A percentile compares a stretch with the other conserved stretches of the same genome.
Evolutionary conservation across 495 filamentous ascomycete species (phyloP).

Genomic region (Xylaria palmicola): DNA sequence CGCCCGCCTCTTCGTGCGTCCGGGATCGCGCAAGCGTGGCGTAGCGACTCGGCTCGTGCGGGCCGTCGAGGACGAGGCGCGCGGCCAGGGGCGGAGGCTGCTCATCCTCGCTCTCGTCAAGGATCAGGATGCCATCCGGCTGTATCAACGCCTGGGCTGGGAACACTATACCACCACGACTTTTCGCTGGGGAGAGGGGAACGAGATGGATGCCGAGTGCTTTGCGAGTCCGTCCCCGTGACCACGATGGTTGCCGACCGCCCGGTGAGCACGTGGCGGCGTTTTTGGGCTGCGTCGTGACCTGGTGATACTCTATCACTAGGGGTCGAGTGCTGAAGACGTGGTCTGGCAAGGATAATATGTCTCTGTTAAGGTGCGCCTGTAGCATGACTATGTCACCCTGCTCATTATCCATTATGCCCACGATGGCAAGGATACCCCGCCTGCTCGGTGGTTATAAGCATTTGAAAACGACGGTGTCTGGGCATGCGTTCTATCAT

Average conservation of each 20-base stretch:
- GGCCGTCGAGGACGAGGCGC: conserved; percentile 13
- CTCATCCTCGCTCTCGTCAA: conserved; percentile 20
- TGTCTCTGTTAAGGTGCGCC: neutral
- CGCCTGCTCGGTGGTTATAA: too few species aligned
- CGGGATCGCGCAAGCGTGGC: conserved; percentile 8
- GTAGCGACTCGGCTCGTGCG: conserved; percentile 14
- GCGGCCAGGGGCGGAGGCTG: conserved; percentile 1
- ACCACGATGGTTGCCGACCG: neutral
- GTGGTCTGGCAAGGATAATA: neutral
- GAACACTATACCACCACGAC: conserved; percentile 13
- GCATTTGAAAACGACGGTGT: too few species aligned
- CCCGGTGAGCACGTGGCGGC: neutral
- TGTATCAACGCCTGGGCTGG: conserved; percentile 21
- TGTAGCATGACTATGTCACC: neutral
- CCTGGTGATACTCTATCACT: neutral
- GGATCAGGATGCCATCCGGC: conserved; percentile 19
- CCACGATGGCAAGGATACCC: too few species aligned
- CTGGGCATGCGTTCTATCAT: too few species aligned
- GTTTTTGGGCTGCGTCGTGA: neutral
- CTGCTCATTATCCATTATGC: too few species aligned
- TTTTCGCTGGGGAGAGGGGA: conserved; percentile 14
- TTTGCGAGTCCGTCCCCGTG: conserved; percentile 10
- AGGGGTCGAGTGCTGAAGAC: neutral
- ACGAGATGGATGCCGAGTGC: conserved; percentile 18
- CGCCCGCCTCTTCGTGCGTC: conserved; percentile 23